These are phyloP conservation scores for Komagataea norvegica DNA, from an alignment of 1,139 yeast genomes.

Conservation along the genomic window DNA sequence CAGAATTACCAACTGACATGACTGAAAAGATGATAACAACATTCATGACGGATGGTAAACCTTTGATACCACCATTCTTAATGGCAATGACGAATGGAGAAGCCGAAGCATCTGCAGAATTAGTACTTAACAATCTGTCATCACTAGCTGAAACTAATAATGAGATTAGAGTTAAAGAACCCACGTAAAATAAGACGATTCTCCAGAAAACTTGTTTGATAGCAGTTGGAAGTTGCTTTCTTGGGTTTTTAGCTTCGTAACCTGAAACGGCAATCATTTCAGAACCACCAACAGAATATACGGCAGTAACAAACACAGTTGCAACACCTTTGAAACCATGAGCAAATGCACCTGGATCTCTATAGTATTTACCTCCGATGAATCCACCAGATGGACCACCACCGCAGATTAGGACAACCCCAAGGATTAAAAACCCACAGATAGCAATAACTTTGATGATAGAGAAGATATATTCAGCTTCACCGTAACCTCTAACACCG, in stretches of 20 bases:
- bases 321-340: slow-evolving; percentile 69
- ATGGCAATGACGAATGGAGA: slow-evolving; percentile 69
- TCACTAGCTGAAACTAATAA: slow-evolving; percentile 55
- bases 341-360: slow-evolving; percentile 52
- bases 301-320: slow-evolving; percentile 71
- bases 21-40: slow-evolving; percentile 64
- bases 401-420: slow-evolving; percentile 55
- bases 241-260: slow-evolving; percentile 72
- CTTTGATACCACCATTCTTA: slow-evolving; percentile 51
- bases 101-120: slow-evolving; percentile 52
- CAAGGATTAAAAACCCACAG: slow-evolving; percentile 55
- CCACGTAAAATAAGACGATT: slow-evolving; percentile 55
- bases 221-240: slow-evolving; percentile 57
- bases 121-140: slow-evolving; percentile 35
- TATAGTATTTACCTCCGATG: slow-evolving; percentile 53
- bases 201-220: slow-evolving; percentile 70
- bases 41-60: slow-evolving; percentile 62
- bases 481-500: slow-evolving; percentile 70
- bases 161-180: slow-evolving; percentile 54
- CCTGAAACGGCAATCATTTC: slow-evolving; percentile 77
- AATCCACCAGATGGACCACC: slow-evolving; percentile 57
- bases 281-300: slow-evolving; percentile 76
- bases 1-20: slow-evolving; percentile 61
- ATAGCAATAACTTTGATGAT: slow-evolving; percentile 54
- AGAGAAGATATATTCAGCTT: slow-evolving; percentile 58